Conservation (phyloP, 148 eudicot genomes). For the Rhododendron mucronatum region DNA sequence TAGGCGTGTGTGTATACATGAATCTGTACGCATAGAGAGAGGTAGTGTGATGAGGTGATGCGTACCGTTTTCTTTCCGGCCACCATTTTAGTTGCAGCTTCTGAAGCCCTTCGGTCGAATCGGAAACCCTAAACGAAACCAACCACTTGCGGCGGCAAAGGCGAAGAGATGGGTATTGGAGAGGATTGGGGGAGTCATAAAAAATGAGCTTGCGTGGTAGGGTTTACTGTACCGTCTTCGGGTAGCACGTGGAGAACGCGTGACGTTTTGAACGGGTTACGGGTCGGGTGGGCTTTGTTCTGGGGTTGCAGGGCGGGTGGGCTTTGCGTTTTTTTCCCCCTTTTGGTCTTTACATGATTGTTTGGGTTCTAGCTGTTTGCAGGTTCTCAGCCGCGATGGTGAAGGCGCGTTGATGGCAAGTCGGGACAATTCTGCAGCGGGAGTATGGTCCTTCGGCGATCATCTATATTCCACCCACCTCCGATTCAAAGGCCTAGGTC, state of each 20-base stretch:
- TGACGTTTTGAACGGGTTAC: neutral
- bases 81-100: neutral
- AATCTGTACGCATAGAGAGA: neutral
- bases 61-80: conserved; percentile 22
- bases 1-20: neutral
- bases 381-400: too few species aligned
- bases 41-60: neutral
- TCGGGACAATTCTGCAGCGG: too few species aligned
- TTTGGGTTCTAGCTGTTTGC: too few species aligned
- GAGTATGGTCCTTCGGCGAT: too few species aligned
- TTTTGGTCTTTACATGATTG: too few species aligned
- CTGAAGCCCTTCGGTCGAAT: neutral
- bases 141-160: neutral
- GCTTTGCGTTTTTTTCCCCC: too few species aligned
- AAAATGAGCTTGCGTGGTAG: neutral
- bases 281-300: neutral
- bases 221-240: neutral
- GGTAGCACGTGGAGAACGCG: neutral
- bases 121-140: neutral
- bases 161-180: neutral
- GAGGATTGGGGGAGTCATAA: neutral
- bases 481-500: too few species aligned
- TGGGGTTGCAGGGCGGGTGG: too few species aligned
- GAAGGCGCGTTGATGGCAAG: too few species aligned
- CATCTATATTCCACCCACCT: too few species aligned